Percentiles rank a stretch among this genome's conserved stretches.
Conservation (phyloP, 306 rosid genomes). For the Astragalus membranaceus region DNA sequence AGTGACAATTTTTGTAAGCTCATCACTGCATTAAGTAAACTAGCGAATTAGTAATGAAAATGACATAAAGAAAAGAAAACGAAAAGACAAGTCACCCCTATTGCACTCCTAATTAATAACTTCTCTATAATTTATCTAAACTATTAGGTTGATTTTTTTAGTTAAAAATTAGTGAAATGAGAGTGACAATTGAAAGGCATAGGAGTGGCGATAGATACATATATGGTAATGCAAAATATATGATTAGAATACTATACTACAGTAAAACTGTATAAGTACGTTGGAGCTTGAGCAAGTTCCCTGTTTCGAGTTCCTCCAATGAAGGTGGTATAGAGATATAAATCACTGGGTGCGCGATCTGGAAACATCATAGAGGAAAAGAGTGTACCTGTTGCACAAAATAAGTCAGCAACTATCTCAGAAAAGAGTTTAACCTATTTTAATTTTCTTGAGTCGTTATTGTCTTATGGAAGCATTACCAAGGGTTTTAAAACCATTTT, state of each 20-base stretch:
- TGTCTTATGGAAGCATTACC: constrained; percentile 48
- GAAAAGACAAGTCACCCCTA: not conserved
- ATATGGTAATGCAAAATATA: not conserved
- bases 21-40: constrained; percentile 46
- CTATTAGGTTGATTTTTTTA: not conserved
- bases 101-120: not conserved
- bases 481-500: constrained; percentile 74
- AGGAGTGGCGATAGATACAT: not conserved
- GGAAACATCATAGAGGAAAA: constrained; percentile 97
- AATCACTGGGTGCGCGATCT: constrained; percentile 78
- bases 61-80: constrained; percentile 12
- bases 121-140: not conserved
- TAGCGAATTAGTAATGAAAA: constrained; percentile 3
- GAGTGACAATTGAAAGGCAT: not conserved
- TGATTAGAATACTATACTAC: constrained; percentile 7
- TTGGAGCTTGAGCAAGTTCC: constrained; percentile 73
- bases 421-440: constrained; percentile 7
- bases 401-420: constrained; percentile 10
- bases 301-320: constrained; percentile 75
- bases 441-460: constrained; percentile 9
- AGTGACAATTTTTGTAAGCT: constrained; percentile 64
- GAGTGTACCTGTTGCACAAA: constrained; percentile 64
- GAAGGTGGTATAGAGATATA: constrained; percentile 78
- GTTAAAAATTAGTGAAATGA: not conserved
- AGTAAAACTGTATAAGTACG: constrained; percentile 37